Conservation (phyloP, 2,329 filamentous ascomycete genomes). For the Scopulariopsis brevicaulis region DNA sequence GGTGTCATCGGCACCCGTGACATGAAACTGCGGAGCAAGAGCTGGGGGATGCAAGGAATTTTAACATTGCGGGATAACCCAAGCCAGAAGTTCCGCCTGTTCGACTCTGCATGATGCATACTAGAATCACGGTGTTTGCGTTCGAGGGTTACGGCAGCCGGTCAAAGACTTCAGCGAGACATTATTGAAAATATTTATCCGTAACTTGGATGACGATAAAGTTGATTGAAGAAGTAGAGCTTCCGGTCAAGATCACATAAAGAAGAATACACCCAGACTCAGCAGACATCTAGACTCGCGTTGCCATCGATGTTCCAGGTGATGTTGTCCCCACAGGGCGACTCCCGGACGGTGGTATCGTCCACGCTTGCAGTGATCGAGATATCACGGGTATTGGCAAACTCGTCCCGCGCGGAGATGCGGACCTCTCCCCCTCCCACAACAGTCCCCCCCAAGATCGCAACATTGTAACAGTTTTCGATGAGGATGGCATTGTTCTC, state of each 20-base stretch:
- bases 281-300: slow-evolving; percentile 28
- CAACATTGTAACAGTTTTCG: slow-evolving; percentile 47
- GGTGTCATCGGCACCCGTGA: too few relatives aligned
- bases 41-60: too few relatives aligned
- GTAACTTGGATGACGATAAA: background rate
- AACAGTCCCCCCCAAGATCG: slow-evolving; percentile 37
- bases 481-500: slow-evolving; percentile 45
- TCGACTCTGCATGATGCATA: too few relatives aligned
- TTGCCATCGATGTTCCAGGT: slow-evolving; percentile 36
- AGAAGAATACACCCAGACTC: background rate
- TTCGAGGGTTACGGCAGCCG: too few relatives aligned
- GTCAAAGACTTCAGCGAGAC: too few relatives aligned
- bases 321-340: slow-evolving; percentile 40
- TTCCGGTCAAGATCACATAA: background rate
- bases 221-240: background rate
- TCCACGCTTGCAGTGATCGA: slow-evolving; percentile 36
- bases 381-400: slow-evolving; percentile 39
- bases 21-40: too few relatives aligned
- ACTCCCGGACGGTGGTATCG: slow-evolving; percentile 36
- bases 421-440: slow-evolving; percentile 44
- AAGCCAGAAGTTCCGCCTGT: too few relatives aligned
- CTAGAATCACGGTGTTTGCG: too few relatives aligned
- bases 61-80: too few relatives aligned
- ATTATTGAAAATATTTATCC: too few relatives aligned
- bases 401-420: slow-evolving; percentile 38